Conservation (phyloP, 306 rosid genomes). For the Trichosanthes cucumerina region DNA sequence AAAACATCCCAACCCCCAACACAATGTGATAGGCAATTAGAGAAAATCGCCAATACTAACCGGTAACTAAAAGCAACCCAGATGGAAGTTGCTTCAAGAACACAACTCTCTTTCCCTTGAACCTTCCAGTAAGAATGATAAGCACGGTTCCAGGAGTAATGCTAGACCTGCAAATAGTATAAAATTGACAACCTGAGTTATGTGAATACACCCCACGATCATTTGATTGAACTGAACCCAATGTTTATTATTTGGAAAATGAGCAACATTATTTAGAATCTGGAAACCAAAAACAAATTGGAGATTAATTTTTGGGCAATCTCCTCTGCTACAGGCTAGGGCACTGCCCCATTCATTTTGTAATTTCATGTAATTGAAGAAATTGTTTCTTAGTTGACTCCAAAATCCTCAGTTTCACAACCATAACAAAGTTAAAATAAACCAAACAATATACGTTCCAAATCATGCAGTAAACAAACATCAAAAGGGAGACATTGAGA, state of each 20-base stretch:
- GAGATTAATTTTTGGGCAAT: no score
- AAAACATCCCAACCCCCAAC: neutral
- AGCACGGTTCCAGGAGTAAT: constrained; percentile 56
- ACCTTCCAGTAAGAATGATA: constrained; percentile 62
- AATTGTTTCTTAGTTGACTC: neutral
- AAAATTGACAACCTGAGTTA: neutral
- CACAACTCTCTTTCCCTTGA: constrained; percentile 66
- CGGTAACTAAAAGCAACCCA: constrained; percentile 64
- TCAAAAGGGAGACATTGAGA: neutral
- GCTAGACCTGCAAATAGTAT: constrained; percentile 32
- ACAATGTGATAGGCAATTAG: neutral
- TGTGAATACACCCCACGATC: neutral
- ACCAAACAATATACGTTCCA: neutral
- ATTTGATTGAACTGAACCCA: neutral
- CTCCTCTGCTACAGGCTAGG: neutral
- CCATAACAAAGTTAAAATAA: neutral
- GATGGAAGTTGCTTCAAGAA: constrained; percentile 71
- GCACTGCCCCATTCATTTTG: neutral
- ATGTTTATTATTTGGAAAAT: neutral
- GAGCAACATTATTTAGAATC: neutral
- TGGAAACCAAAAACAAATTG: neutral
- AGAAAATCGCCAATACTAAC: constrained; percentile 16
- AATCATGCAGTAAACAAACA: neutral
- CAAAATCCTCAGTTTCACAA: neutral
- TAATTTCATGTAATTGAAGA: neutral